These are phyloP conservation scores for Nephromyces sp. DNA, from an alignment of 169 alveolate genomes.

Conservation along the genomic window DNA sequence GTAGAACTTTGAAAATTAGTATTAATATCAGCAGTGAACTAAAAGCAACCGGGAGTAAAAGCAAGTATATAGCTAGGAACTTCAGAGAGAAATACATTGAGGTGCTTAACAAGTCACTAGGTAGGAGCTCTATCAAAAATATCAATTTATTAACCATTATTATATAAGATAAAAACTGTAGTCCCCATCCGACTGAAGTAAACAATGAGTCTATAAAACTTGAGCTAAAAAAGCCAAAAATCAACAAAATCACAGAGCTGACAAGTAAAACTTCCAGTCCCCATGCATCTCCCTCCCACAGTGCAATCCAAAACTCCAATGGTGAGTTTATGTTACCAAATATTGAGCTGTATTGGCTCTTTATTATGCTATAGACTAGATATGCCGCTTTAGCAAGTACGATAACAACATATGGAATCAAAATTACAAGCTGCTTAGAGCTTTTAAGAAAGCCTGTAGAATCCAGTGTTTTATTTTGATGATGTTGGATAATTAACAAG, in stretches of 20 bases:
- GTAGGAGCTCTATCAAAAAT: not conserved
- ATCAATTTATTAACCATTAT: not conserved
- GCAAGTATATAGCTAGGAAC: too few species aligned
- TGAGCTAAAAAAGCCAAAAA: not conserved
- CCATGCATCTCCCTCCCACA: not conserved
- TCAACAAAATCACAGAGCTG: not conserved
- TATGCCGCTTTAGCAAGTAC: too few species aligned
- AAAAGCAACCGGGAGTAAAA: too few species aligned
- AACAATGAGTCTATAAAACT: not conserved
- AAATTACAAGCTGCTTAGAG: too few species aligned
- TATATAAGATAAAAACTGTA: not conserved
- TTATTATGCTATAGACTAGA: too few species aligned
- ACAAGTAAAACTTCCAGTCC: not conserved
- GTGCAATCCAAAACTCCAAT: not conserved
- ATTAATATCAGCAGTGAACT: not conserved
- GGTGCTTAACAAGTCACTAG: not conserved
- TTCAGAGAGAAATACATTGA: not conserved
- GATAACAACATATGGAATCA: too few species aligned
- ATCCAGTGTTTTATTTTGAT: too few species aligned
- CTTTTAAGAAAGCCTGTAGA: too few species aligned
- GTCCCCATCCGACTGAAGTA: not conserved
- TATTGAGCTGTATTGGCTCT: too few species aligned
- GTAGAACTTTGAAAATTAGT: not conserved
- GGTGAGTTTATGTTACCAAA: too few species aligned
- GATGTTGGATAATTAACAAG: too few species aligned